Conservation (phyloP, 441 rosid genomes). For the Arabidopsis hybrid region DNA sequence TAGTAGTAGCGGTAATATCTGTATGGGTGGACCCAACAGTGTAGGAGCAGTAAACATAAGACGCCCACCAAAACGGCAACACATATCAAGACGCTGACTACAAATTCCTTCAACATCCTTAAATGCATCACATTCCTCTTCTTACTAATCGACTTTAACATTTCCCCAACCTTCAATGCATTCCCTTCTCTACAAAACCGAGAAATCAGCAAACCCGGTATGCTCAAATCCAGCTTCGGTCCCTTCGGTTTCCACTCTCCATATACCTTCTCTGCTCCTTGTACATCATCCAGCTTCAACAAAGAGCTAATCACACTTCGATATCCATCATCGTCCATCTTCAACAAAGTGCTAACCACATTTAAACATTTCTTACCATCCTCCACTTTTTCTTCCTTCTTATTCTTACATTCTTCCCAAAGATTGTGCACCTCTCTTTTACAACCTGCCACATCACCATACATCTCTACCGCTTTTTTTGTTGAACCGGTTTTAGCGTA, state of each 20-base stretch:
- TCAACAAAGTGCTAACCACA: no score
- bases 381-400: not conserved
- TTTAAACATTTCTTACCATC: not conserved
- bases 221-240: not conserved
- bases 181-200: not conserved
- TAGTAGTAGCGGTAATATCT: no score
- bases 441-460: not conserved
- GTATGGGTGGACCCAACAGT: no score
- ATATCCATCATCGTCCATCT: not conserved
- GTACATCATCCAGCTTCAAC: not conserved
- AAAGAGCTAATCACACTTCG: not conserved
- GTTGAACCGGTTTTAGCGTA: not conserved
- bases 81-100: not conserved
- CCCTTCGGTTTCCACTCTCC: not conserved
- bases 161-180: not conserved
- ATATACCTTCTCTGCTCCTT: not conserved
- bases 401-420: not conserved
- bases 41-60: not conserved
- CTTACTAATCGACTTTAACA: not conserved
- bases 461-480: not conserved
- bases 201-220: not conserved
- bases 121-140: not conserved
- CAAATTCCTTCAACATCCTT: not conserved
- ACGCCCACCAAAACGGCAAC: not conserved
- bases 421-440: not conserved